phyloP scores from a whole-genome alignment of 768 basidiomycete genomes.

The Kwoniella bestiolae region DNA sequence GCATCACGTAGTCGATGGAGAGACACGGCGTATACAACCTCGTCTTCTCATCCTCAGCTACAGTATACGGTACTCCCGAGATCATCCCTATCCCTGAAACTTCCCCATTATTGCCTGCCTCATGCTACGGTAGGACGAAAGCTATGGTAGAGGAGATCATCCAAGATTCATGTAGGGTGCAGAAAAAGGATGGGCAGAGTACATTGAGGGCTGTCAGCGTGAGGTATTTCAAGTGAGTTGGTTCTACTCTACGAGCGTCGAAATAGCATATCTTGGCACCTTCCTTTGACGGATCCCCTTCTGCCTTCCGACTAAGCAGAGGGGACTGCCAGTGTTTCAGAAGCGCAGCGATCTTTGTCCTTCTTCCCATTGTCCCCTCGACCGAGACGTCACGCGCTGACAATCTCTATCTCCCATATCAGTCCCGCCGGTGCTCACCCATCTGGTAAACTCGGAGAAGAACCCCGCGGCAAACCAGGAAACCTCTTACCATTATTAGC shows the following conservation, averaged over 20 bases:
- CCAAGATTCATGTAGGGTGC: slow-evolving; percentile 71
- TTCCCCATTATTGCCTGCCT: slow-evolving; percentile 82
- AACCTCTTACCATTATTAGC: slow-evolving; percentile 92
- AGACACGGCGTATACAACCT: slow-evolving; percentile 81
- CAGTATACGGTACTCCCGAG: slow-evolving; percentile 94
- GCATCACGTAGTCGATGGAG: slow-evolving; percentile 65
- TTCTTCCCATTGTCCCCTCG: no score
- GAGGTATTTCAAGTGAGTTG: slow-evolving; percentile 84
- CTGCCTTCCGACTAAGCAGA: no score
- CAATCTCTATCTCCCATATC: neutral
- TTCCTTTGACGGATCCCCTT: no score
- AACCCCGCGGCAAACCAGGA: slow-evolving; percentile 91
- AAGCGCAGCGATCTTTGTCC: no score
- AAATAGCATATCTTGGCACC: no score
- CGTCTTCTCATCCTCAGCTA: slow-evolving; percentile 97
- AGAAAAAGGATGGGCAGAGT: slow-evolving; percentile 22
- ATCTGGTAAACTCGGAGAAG: slow-evolving; percentile 92
- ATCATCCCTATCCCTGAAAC: slow-evolving; percentile 91
- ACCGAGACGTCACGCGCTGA: no score
- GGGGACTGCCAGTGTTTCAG: no score
- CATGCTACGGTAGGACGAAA: slow-evolving; percentile 95
- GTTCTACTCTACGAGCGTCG: no score
- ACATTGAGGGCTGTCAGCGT: slow-evolving; percentile 69
- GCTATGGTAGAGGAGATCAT: slow-evolving; percentile 89
- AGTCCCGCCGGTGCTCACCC: slow-evolving; percentile 99